A percentile compares a stretch with the other conserved stretches of the same genome.
These are phyloP conservation scores for Citrus maxima DNA, from an alignment of 345 rosid species.

Conservation along the genomic window DNA sequence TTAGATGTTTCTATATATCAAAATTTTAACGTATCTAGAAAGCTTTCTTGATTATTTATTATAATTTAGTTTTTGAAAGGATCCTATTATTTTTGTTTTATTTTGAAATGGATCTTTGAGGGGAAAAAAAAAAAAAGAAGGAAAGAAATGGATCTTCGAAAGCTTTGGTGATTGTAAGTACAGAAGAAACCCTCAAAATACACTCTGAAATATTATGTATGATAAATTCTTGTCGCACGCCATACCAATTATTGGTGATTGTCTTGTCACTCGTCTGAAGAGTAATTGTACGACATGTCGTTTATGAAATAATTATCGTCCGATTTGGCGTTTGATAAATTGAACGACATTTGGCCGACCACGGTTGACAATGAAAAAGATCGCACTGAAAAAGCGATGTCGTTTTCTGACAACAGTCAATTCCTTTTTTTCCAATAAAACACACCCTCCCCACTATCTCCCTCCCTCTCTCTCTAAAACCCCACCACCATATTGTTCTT, in stretches of 20 bases:
- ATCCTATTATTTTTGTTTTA: no score
- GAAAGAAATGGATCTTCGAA: no score
- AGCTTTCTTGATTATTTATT: no score
- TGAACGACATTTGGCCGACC: not conserved
- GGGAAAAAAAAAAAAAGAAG: no score
- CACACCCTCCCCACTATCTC: not conserved
- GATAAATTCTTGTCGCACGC: no score
- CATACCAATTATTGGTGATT: not conserved
- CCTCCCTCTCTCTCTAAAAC: not conserved
- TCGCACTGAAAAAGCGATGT: not conserved
- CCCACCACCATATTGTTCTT: not conserved
- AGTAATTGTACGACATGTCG: not conserved
- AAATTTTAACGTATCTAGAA: no score
- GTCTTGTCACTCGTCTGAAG: not conserved
- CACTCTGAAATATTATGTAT: not conserved
- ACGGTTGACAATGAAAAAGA: not conserved
- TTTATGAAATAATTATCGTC: fast-evolving
- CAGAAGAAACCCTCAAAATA: no score
- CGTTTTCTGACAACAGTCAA: not conserved
- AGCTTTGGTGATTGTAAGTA: not conserved
- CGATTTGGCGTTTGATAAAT: not conserved
- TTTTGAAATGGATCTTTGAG: no score
- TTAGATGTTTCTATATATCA: no score
- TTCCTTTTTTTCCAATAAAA: not conserved
- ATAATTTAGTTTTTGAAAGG: no score